Conservation (phyloP, 2,329 filamentous ascomycete species). For the Calonectria henricotiae region DNA sequence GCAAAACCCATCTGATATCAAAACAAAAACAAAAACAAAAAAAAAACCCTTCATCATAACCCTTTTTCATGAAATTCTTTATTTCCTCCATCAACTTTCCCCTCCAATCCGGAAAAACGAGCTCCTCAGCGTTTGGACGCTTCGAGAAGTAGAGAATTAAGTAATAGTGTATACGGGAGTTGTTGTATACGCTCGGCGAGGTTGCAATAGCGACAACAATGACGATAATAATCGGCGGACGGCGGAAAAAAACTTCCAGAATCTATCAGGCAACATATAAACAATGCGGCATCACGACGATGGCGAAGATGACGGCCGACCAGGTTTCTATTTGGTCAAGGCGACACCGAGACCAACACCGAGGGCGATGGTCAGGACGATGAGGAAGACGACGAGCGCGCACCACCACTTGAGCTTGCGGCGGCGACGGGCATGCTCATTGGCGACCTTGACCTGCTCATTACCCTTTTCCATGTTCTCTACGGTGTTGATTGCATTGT, state of each 20-base stretch:
- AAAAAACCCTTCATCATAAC: slow-evolving; percentile 40
- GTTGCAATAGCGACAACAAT: slow-evolving; percentile 29
- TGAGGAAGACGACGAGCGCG: slow-evolving; percentile 73
- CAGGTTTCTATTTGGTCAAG: slow-evolving; percentile 53
- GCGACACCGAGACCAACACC: slow-evolving; percentile 71
- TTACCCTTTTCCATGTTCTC: slow-evolving; percentile 80
- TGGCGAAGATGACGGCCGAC: slow-evolving; percentile 27
- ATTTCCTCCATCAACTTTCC: slow-evolving; percentile 32
- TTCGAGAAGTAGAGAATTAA: slow-evolving; percentile 48
- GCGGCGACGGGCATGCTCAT: slow-evolving; percentile 76
- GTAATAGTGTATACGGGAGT: slow-evolving; percentile 43
- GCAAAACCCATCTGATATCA: slow-evolving; percentile 33
- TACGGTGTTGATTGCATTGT: slow-evolving; percentile 77
- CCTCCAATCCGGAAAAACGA: slow-evolving; percentile 29
- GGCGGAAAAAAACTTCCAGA: slow-evolving; percentile 34
- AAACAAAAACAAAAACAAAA: slow-evolving; percentile 35
- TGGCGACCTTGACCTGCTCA: slow-evolving; percentile 78
- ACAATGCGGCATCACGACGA: slow-evolving; percentile 39
- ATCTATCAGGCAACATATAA: slow-evolving; percentile 48
- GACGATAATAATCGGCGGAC: slow-evolving; percentile 20
- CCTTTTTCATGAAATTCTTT: slow-evolving; percentile 41
- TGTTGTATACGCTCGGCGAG: slow-evolving; percentile 41
- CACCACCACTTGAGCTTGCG: slow-evolving; percentile 90
- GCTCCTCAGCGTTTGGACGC: slow-evolving; percentile 41
- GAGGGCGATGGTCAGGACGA: slow-evolving; percentile 70